Base-by-base conservation (phyloP, 441 rosid genomes). In the Populus tomentosa region DNA sequence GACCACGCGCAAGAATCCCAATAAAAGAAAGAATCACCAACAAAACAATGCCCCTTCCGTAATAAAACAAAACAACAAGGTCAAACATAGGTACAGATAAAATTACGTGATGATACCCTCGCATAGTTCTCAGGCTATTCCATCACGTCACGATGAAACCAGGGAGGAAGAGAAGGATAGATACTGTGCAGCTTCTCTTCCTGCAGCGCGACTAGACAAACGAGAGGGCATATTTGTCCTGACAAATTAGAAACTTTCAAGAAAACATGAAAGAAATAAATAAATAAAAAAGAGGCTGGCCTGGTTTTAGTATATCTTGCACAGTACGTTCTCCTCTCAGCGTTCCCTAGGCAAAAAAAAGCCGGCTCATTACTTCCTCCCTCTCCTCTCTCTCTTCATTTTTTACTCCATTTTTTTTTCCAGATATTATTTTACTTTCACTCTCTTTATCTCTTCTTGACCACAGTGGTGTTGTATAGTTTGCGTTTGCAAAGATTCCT, bases 261-360 rank as follows among this genome's bases (percentile, higher is more conserved):
- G 46, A 40, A 46, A 50, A 50, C n/a, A 4, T 50, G 59, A 50
- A 50, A 50, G 8, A 24, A 50, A 30, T 3, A 20, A 26, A 26
- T 26, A n/a, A n/a, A n/a, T 26, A 26, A 70, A 74, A 13, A 10
- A 59, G 5, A 66, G 24, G 77, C 71, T 76, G 70, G 62, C 28
- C 63, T 75, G 74, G 26, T 33, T 69, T 46, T 36, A 38, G 59
- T 50, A 56, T 74, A 7, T 61, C 72, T 63, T 28, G 4, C 72
- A 32, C 21, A 24, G 63, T 76, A 62, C 21, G 59, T 13, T 23
- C 46, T 72, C 18, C 62, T 3, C 26, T 74, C 83, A 69, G 76
- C 85, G 80, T 83, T 82, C 84, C 88, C 86, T 0, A 82, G 71
- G 81, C 85, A 26, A 26, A 26, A 26, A 77, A 78, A 83, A 83